Evolutionary conservation across 225 moss, liverwort and hornwort genomes (phyloP).

Genomic region (Physcomitrium patens): DNA sequence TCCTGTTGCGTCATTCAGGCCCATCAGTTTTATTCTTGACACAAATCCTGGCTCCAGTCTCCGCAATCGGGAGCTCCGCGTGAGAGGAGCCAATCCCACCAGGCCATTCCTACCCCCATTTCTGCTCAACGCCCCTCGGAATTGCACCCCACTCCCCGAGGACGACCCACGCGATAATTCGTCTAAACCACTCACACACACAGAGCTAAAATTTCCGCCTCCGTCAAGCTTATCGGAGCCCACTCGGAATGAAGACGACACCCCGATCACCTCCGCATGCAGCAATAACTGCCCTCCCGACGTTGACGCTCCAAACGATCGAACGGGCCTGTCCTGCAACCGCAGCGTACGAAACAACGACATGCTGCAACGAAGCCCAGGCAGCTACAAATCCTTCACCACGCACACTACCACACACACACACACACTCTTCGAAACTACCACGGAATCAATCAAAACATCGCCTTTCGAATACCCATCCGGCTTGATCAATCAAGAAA

Average conservation of each 20-base stretch:
- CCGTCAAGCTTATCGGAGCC: conserved; percentile 15
- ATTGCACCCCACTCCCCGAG: conserved; percentile 29
- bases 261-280: conserved; percentile 22
- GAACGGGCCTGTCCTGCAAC: conserved; percentile 30
- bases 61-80: not conserved
- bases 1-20: not conserved
- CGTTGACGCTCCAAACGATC: conserved; percentile 17
- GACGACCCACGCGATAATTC: conserved; percentile 13
- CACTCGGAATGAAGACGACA: conserved; percentile 24
- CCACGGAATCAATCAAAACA: not conserved
- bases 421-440: not conserved
- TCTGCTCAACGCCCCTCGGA: conserved; percentile 27
- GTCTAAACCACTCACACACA: no score
- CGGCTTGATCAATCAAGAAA: not conserved
- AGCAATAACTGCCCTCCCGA: not conserved
- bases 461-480: conserved; percentile 12
- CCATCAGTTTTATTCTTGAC: conserved; percentile 14
- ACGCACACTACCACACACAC: no score
- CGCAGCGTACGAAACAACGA: conserved; percentile 36
- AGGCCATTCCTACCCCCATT: conserved; percentile 22
- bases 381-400: not conserved
- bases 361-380: conserved; percentile 28
- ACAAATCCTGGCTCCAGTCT: not conserved
- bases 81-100: conserved; percentile 1
- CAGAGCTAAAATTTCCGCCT: not conserved